Conservation (phyloP, 2,329 filamentous ascomycete species). For the Tolypocladium paradoxum region DNA sequence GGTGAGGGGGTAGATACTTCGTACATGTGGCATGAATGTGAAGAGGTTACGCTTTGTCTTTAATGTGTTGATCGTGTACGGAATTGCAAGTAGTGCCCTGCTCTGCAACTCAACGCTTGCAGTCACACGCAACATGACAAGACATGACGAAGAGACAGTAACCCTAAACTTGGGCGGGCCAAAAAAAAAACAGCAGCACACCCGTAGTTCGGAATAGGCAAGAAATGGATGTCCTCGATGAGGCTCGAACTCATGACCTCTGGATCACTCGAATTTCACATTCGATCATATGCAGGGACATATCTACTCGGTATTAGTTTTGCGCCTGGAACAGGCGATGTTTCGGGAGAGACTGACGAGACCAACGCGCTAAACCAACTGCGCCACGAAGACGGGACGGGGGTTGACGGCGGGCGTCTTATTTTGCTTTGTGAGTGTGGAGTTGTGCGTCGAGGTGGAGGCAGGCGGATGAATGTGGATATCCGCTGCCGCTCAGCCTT, state of each 20-base stretch:
- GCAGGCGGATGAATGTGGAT: neutral
- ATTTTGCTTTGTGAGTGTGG: neutral
- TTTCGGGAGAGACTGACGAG: slow-evolving; percentile 5
- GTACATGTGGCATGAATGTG: neutral
- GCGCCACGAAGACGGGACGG: neutral
- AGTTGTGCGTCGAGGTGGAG: neutral
- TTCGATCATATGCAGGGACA: slow-evolving; percentile 10
- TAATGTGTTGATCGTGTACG: neutral
- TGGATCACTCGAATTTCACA: slow-evolving; percentile 20
- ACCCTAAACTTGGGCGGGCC: no score
- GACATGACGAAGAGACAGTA: no score
- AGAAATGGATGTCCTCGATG: slow-evolving; percentile 26
- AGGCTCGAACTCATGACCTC: slow-evolving; percentile 41
- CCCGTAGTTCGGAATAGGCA: neutral
- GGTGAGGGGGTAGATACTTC: neutral
- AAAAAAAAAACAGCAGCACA: neutral
- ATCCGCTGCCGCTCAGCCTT: neutral
- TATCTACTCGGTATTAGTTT: slow-evolving; percentile 4
- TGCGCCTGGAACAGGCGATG: slow-evolving; percentile 2
- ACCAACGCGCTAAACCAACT: neutral
- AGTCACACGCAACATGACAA: no score
- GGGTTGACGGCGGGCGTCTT: neutral
- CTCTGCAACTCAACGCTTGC: no score
- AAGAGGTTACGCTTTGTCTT: neutral
- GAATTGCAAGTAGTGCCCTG: no score